A percentile compares a stretch with the other conserved stretches of the same genome.
phyloP scores from a whole-genome alignment of 768 basidiomycete species.

The Rhodotorula babjevae region DNA sequence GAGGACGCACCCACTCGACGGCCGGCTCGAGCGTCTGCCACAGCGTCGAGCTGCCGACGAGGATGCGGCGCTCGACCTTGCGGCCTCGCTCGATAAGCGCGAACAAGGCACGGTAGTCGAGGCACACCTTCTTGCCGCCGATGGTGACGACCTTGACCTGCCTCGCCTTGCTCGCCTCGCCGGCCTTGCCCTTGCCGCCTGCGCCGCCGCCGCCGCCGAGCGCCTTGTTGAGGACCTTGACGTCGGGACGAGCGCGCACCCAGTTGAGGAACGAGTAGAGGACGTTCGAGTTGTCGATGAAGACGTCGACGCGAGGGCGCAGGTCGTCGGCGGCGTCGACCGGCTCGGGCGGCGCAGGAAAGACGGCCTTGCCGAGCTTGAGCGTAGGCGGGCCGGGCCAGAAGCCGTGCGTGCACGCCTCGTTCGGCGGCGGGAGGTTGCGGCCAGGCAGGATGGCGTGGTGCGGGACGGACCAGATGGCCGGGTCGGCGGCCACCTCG shows the following conservation, averaged over 20 bases:
- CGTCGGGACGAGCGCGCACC: constrained; percentile 32
- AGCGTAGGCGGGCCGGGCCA: constrained; percentile 32
- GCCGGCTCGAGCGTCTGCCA: constrained; percentile 76
- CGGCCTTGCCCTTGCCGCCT: not conserved
- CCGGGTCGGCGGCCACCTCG: not conserved
- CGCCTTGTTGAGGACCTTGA: constrained; percentile 12
- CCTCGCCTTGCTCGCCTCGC: constrained; percentile 1
- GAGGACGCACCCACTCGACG: constrained; percentile 67
- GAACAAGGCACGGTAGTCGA: constrained; percentile 72
- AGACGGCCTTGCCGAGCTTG: constrained; percentile 26
- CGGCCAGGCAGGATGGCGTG: constrained; percentile 13
- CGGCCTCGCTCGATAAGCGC: constrained; percentile 78
- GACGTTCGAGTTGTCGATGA: constrained; percentile 40
- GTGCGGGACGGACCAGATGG: constrained; percentile 9
- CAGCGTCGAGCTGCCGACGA: constrained; percentile 75
- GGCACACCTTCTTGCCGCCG: constrained; percentile 46
- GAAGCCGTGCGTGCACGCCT: constrained; percentile 23
- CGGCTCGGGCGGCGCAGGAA: constrained; percentile 23
- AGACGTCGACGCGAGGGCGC: constrained; percentile 34
- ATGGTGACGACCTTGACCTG: constrained; percentile 25
- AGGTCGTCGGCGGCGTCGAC: constrained; percentile 3
- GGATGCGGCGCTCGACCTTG: constrained; percentile 65
- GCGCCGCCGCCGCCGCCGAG: not conserved
- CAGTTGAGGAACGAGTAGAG: constrained; percentile 40
- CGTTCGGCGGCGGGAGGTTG: constrained; percentile 21